phyloP scores from a whole-genome alignment of 805 yeast genomes.

The Kluyveromyces nonfermentans region DNA sequence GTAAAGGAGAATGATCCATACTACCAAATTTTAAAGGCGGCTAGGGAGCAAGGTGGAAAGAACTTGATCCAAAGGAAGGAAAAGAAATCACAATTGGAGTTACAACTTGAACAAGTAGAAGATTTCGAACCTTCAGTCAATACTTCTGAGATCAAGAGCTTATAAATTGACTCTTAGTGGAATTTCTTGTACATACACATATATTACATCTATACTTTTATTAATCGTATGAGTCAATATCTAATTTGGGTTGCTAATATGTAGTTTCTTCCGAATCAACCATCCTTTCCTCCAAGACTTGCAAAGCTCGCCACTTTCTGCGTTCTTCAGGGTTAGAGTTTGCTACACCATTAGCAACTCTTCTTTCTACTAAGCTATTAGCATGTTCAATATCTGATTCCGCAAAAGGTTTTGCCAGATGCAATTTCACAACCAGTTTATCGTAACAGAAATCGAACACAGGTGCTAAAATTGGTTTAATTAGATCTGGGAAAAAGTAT shows the following conservation, averaged over 20 bases:
- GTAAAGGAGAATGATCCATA: constrained; percentile 31
- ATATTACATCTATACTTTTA: too few relatives aligned
- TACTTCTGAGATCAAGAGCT: constrained; percentile 10
- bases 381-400: constrained; percentile 64
- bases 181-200: too few relatives aligned
- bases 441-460: constrained; percentile 38
- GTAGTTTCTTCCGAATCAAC: constrained; percentile 1
- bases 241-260: background rate
- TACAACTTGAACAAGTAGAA: constrained; percentile 31
- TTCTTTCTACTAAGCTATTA: constrained; percentile 56
- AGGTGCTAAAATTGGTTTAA: constrained; percentile 43
- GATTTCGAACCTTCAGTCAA: constrained; percentile 13
- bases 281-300: constrained; percentile 61
- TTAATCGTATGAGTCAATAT: background rate
- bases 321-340: constrained; percentile 48
- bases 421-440: constrained; percentile 31
- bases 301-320: constrained; percentile 67
- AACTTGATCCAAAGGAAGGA: constrained; percentile 14
- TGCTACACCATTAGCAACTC: constrained; percentile 31
- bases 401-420: constrained; percentile 52
- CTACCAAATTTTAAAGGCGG: constrained; percentile 16
- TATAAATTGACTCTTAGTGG: too few relatives aligned
- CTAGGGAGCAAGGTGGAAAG: constrained; percentile 14
- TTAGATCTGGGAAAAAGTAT: constrained; percentile 68
- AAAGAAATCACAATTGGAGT: constrained; percentile 27